phyloP scores from a whole-genome alignment of 202 grass and related monocot species.

The Schoenoplectus tabernaemontani region DNA sequence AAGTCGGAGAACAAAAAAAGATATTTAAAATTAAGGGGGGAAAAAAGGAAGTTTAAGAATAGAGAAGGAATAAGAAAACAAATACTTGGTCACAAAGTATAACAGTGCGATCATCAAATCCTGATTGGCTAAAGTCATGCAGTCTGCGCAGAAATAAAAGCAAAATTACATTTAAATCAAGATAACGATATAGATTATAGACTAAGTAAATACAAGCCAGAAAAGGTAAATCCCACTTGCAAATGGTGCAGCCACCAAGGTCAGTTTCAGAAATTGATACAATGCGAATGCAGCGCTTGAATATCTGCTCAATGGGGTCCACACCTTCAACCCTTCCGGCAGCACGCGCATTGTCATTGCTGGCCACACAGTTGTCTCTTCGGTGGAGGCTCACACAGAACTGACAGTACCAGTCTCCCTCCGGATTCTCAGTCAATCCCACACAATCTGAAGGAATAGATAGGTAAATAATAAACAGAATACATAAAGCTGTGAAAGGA shows the following conservation, averaged over 20 bases:
- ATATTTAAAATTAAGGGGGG: slow-evolving; percentile 16
- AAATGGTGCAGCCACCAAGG: slow-evolving; percentile 71
- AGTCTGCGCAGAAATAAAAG: slow-evolving; percentile 47
- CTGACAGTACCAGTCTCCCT: slow-evolving; percentile 78
- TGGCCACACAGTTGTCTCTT: slow-evolving; percentile 65
- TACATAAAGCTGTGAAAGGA: not conserved
- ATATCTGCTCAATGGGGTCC: slow-evolving; percentile 96
- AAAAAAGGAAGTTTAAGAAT: not conserved
- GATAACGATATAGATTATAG: not conserved
- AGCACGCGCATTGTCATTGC: slow-evolving; percentile 72
- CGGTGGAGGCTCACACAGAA: slow-evolving; percentile 70
- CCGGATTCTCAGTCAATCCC: slow-evolving; percentile 43
- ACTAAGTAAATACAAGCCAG: too few relatives aligned
- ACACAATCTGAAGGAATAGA: slow-evolving; percentile 53
- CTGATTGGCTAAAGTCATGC: slow-evolving; percentile 81
- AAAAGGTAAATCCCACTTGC: slow-evolving; percentile 49
- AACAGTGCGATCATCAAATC: slow-evolving; percentile 94
- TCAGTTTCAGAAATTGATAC: slow-evolving; percentile 63
- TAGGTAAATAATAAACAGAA: not conserved
- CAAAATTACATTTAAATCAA: not conserved
- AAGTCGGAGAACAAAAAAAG: slow-evolving; percentile 18
- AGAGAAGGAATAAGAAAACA: slow-evolving; percentile 24
- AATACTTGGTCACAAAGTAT: slow-evolving; percentile 95
- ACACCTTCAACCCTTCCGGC: slow-evolving; percentile 78
- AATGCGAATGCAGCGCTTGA: slow-evolving; percentile 78